Base-by-base conservation (phyloP, 345 rosid species). In the Populus tremula region DNA sequence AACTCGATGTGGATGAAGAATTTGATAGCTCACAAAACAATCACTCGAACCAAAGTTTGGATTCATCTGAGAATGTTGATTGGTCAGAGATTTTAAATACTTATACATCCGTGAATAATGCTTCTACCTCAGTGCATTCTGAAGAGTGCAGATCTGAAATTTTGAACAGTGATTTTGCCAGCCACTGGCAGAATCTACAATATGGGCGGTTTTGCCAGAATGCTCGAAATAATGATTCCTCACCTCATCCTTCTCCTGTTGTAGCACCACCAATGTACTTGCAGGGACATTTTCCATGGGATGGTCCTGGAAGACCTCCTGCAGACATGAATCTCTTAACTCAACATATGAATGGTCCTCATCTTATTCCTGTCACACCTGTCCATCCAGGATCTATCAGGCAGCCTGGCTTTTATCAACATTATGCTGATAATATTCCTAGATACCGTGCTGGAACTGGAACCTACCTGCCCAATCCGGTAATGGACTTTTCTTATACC, bases 151-250 rank as follows among this genome's bases (percentile, higher is more conserved):
- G 70, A 62, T 20, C 71, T 69, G 84, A 81, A 75, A 77, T 77
- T 63, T 75, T 81, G 23, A 73, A 68, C 25, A 36, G 81, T 73
- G 84, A 81, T 74, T 73, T 81, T 50, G 70, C 66, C 20, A 81
- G 78, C 75, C 84, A 81, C 45, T 69, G 78, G 78, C 74, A 81
- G 33, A 81, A 81, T 70, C 47, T 81, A 75, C 84, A 81, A 25
- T 73, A 72, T 61, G 84, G 84, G 29, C 47, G 80, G 69, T 69
- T 72, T 76, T 81, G 84, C 66, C 84, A 77, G 41, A 62, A 64
- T n/a, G n/a, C 80, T 62, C 69, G 29, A 43, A 20, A 50, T 38
- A 72, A 20, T 61, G 33, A 38, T 17, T 70, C 80, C n/a, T 36
- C 39, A 27, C 36, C 41, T n/a, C 31, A n/a, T 53, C 76, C 77